Percentiles rank a stretch among this genome's conserved stretches.
phyloP scores from a whole-genome alignment of 2,329 filamentous ascomycete species.

The Fusarium sp. region DNA sequence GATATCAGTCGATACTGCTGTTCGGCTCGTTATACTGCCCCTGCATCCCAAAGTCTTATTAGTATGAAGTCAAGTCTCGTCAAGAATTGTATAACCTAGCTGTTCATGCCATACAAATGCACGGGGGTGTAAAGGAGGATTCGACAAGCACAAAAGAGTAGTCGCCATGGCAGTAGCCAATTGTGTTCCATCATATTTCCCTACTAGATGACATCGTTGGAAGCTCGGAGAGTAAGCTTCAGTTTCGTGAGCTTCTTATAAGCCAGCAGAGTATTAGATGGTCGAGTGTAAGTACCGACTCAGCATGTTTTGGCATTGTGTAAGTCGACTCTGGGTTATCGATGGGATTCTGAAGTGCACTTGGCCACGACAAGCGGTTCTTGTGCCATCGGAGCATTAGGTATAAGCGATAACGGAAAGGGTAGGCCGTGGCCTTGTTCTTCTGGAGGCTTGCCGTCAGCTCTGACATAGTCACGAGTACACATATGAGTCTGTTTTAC shows the following conservation, averaged over 20 bases:
- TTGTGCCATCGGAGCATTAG: no score
- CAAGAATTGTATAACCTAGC: not conserved
- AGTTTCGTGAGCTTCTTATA: no score
- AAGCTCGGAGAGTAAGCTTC: no score
- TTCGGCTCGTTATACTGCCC: not conserved
- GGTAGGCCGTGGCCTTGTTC: not conserved
- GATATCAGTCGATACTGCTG: not conserved
- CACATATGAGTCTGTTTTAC: not conserved
- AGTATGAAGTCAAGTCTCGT: not conserved
- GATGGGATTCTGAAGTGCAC: no score
- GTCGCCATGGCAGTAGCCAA: not conserved
- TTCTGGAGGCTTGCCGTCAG: not conserved
- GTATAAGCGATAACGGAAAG: no score
- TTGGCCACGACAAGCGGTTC: no score
- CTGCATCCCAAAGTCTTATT: not conserved
- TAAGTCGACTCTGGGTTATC: no score
- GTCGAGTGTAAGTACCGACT: no score
- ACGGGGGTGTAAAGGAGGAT: not conserved
- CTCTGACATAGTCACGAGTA: not conserved
- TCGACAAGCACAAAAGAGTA: not conserved
- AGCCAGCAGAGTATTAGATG: no score
- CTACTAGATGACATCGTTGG: no score
- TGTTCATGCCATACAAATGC: not conserved
- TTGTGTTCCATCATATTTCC: no score
- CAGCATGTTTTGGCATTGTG: no score